These are phyloP conservation scores for Diutina pseudorugosa DNA, from an alignment of 1,139 yeast species.

Conservation along the genomic window DNA sequence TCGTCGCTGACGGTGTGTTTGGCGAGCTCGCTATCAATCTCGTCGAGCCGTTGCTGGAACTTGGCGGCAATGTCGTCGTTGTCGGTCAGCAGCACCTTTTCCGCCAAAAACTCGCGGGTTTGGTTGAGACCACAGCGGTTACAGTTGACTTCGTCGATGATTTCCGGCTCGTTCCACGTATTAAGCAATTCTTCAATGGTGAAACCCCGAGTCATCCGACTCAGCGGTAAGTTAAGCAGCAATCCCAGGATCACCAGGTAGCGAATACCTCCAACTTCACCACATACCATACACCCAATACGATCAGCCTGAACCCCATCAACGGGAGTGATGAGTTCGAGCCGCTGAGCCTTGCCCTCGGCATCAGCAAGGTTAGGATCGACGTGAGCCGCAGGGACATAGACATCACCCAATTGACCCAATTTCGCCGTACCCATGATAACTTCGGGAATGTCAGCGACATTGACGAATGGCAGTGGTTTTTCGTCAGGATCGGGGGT, in stretches of 20 bases:
- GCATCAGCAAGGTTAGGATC: conserved; percentile 47
- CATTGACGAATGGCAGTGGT: conserved; percentile 12
- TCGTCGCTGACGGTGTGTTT: conserved; percentile 72
- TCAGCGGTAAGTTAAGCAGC: conserved; percentile 50
- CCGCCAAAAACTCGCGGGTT: conserved; percentile 38
- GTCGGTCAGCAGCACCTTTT: conserved; percentile 22
- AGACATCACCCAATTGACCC: conserved; percentile 49
- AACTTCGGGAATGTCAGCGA: conserved; percentile 12
- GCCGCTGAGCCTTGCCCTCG: conserved; percentile 33
- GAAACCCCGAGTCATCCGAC: conserved; percentile 24
- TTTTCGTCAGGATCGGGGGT: conserved; percentile 8
- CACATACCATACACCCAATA: conserved; percentile 81
- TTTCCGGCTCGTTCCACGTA: conserved; percentile 71
- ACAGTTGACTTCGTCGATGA: conserved; percentile 86
- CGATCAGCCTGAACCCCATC: conserved; percentile 83
- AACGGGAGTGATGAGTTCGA: conserved; percentile 67
- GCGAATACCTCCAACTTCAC: conserved; percentile 87
- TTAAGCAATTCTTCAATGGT: conserved; percentile 46
- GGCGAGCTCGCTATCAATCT: conserved; percentile 43
- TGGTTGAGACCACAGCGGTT: conserved; percentile 74
- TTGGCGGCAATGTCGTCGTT: conserved; percentile 31
- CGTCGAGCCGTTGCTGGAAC: conserved; percentile 38
- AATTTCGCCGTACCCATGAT: conserved; percentile 38
- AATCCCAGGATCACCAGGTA: conserved; percentile 73
- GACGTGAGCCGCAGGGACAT: conserved; percentile 59